Base-by-base conservation (phyloP, 2,329 filamentous ascomycete species). In the Colletotrichum sp. region DNA sequence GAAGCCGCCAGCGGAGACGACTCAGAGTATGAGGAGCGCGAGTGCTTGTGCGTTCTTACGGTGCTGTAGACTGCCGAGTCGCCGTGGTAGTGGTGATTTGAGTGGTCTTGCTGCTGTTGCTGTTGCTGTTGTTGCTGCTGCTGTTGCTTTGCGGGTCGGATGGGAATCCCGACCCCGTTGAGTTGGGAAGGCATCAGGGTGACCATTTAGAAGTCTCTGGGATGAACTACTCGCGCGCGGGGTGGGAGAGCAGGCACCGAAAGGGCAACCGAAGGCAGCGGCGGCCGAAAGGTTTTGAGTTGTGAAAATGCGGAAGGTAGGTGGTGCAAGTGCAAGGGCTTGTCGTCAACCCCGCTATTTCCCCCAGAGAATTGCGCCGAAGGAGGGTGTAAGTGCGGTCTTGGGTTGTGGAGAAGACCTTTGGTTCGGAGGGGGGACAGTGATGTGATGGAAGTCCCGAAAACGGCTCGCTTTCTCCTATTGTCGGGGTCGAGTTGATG, bases 11-110 rank as follows among this genome's bases (percentile, higher is more conserved):
- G 86, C 12, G 90, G 89, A 10, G 90, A 92, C n/a, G 87, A 85
- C 72, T 92, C 90, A 30, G 90, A 91, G 82, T 92, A 92, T 16
- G 90, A 92, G 28, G 90, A 92, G 77, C 90, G 87, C 57, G 90
- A 91, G 82, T 92, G 90, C 79, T 92, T 92, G 83, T 92, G 90
- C 77, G 89, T 87, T 80, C 84, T 86, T 79, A 82, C 34, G 32
- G 68, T 44, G 63, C 66, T 72, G 64, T 72, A 39, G 32, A 72
- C 63, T 18, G 72, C 65, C 66, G 78, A 71, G 71, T 79, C 77
- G 30, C 75, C 78, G 64, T 79, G 76, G 30, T 76, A 75, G 44
- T 71, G 62, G 62, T 76, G 59, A 69, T 72, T 75, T 72, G 72
- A 67, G 69, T 63, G 72, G 44, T 72, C 72, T 49, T 73, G 69